These are phyloP conservation scores for Monotropa hypopitys DNA, from an alignment of 179 eudicot genomes.

Conservation along the genomic window DNA sequence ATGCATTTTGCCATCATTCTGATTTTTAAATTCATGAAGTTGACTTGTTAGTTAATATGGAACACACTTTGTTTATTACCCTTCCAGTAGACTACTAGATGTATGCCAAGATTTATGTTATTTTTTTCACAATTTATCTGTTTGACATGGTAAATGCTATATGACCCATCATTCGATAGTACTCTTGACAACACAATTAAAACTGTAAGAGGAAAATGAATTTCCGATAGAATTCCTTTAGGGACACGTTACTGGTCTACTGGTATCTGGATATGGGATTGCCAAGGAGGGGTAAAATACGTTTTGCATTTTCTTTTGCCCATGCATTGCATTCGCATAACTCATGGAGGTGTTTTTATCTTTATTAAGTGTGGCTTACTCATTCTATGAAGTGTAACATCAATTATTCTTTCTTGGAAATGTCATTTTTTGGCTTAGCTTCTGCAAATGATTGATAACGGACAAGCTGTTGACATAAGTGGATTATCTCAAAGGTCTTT, in stretches of 20 bases:
- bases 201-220: not conserved
- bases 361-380: not conserved
- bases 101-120: not conserved
- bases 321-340: not conserved
- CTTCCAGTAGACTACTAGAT: not conserved
- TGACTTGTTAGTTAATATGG: not conserved
- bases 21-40: not conserved
- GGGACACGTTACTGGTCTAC: not conserved
- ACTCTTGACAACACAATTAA: not conserved
- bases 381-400: not conserved
- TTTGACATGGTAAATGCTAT: not conserved
- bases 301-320: not conserved
- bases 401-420: slow-evolving; percentile 3
- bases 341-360: not conserved
- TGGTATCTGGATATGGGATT: not conserved
- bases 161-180: not conserved
- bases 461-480: slow-evolving; percentile 91
- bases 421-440: slow-evolving; percentile 33
- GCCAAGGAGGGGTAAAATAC: not conserved
- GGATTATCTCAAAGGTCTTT: slow-evolving; percentile 71
- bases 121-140: not conserved
- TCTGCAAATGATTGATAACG: slow-evolving; percentile 67
- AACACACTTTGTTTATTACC: not conserved
- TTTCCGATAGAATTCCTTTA: not conserved
- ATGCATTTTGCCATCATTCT: not conserved